Evolutionary conservation across 2,329 filamentous ascomycete species (phyloP), one percentile per base, ranked within the genome.

Genomic region (Aspergillus quadricinctus): DNA sequence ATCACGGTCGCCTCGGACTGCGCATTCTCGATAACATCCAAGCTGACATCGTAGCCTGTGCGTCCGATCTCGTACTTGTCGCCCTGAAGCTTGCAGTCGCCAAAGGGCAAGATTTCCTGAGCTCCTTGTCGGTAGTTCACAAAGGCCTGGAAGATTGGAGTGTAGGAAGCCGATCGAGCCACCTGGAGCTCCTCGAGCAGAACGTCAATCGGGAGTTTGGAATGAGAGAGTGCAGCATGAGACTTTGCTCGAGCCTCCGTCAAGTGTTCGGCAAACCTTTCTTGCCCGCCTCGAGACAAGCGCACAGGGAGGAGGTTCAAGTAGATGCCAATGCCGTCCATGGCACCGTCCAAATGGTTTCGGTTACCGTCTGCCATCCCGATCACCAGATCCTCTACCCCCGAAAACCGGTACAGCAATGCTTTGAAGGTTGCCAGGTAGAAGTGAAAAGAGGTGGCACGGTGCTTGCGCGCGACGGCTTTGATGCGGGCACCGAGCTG

Each of bases 61-160:
- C 58, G 57, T 11, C 66, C 68, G n/a, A 31, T 53, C 1, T 58
- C 48, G n/a, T 60, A 53, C 6, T 60, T 45, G 7, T 57, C 52
- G 2, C 59, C 61, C 7, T 63, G 41, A 1, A 61, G 56, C 8
- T 49, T 8, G n/a, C 57, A 60, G 3, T 59, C 61, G 28, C 61
- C 62, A 19, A 64, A 59, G 27, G 31, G 67, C 48, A 69, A 56
- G 45, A 65, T 66, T 40, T 72, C 66, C 4, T 68, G 58, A 3
- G 61, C 55, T 0, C 66, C 67, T 29, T 72, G 71, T 5, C 77
- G 70, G 61, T 82, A 82, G 64, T 83, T 74, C 41, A 82, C 60
- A 21, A 77, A 74, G 0, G 66, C 72, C 61, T 84, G 81, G 68
- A 83, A 83, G 0, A 84, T 35, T 0, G 81, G 81, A 29, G 59